Conservation (phyloP, 768 basidiomycete species). For the Hericium coralloides region DNA sequence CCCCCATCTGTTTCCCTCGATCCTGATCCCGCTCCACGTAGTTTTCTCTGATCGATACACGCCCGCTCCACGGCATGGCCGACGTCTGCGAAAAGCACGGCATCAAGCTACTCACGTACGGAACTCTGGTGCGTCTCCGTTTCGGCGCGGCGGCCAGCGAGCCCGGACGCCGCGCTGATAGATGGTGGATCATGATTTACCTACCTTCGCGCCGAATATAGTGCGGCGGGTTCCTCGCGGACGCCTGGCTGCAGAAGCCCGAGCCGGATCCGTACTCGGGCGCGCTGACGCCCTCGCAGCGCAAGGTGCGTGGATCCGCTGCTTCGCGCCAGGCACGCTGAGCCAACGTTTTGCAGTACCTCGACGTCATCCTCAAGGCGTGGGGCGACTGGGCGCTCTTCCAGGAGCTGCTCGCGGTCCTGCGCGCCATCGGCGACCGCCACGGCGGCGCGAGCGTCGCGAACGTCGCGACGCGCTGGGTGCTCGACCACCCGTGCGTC, state of each 20-base stretch:
- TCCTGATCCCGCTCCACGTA: conserved; percentile 18
- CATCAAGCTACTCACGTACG: conserved; percentile 73
- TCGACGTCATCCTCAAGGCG: conserved; percentile 70
- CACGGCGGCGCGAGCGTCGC: conserved; percentile 62
- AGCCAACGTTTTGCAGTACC: conserved; percentile 45
- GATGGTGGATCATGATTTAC: conserved; percentile 1
- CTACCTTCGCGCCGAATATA: conserved; percentile 19
- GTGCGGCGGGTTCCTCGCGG: conserved; percentile 80
- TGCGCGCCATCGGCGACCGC: conserved; percentile 57
- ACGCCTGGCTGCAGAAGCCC: conserved; percentile 58
- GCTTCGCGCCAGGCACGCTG: background rate
- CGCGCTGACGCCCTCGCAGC: conserved; percentile 68
- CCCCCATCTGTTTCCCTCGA: too few relatives aligned
- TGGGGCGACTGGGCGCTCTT: conserved; percentile 79
- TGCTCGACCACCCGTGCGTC: conserved; percentile 67
- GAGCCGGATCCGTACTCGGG: conserved; percentile 68
- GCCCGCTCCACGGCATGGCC: conserved; percentile 69
- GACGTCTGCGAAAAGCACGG: conserved; percentile 66
- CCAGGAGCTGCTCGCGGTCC: conserved; percentile 49
- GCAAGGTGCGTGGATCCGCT: conserved; percentile 40
- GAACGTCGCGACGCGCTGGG: conserved; percentile 77
- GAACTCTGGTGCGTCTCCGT: conserved; percentile 52
- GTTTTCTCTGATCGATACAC: conserved; percentile 78
- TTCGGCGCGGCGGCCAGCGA: too few relatives aligned
- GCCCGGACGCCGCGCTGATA: conserved; percentile 1